phyloP scores from a whole-genome alignment of 2,329 filamentous ascomycete genomes.

The Byssoonygena ceratinophila region DNA sequence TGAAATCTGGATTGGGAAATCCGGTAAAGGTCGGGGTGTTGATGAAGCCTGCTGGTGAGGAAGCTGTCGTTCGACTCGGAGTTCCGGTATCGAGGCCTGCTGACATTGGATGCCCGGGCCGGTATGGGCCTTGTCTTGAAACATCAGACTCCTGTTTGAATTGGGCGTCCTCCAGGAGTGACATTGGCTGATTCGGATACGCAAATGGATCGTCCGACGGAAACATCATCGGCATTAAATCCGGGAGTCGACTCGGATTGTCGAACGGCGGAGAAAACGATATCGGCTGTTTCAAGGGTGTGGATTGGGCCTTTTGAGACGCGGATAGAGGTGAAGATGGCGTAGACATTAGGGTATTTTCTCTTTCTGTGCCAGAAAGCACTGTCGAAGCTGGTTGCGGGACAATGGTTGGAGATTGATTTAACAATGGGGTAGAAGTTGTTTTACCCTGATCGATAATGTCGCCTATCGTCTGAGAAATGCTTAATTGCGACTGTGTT shows the following conservation, averaged over 20 bases:
- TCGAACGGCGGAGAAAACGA: conserved; percentile 29
- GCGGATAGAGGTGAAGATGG: conserved; percentile 11
- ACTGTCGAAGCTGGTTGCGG: conserved; percentile 10
- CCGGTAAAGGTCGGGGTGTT: conserved; percentile 4
- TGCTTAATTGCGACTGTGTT: conserved; percentile 20
- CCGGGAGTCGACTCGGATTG: conserved; percentile 31
- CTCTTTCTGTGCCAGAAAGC: conserved; percentile 10
- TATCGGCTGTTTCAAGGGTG: conserved; percentile 12
- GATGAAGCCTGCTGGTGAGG: conserved; percentile 12
- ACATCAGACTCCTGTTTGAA: conserved; percentile 24
- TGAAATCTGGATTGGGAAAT: conserved; percentile 6
- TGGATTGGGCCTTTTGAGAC: conserved; percentile 13
- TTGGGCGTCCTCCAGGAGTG: conserved; percentile 35
- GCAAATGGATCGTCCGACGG: conserved; percentile 42
- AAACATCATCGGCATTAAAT: conserved; percentile 43
- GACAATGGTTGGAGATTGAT: conserved; percentile 6
- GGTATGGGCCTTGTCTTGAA: conserved; percentile 12
- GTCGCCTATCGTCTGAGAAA: conserved; percentile 20
- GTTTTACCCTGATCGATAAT: conserved; percentile 25
- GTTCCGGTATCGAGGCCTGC: conserved; percentile 5
- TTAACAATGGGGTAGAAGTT: neutral
- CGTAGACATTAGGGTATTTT: conserved; percentile 12
- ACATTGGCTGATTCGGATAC: conserved; percentile 42
- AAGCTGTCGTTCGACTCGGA: conserved; percentile 4
- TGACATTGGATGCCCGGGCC: conserved; percentile 7